Base-by-base conservation (phyloP, 768 basidiomycete species). In the Dentipellis fragilis region DNA sequence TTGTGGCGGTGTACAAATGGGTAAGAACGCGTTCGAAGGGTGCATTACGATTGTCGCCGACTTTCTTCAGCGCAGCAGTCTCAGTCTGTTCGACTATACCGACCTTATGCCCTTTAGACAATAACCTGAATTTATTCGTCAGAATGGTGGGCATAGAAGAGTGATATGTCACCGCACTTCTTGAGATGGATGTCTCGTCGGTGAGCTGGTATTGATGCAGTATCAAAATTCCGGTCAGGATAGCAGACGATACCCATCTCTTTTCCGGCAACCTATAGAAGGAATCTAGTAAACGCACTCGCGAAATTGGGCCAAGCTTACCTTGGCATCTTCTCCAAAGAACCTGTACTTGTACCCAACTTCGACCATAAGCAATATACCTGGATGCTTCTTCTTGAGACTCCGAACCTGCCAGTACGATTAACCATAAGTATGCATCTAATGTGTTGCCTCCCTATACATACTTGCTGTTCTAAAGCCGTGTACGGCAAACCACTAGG, bases 41-140 rank as follows among this genome's bases (percentile, higher is more conserved):
- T 0, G 77, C 75, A 60, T 84, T 86, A 52, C 82, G 78, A 58
- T 83, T 92, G 57, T 88, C 85, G 49, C 88, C 74, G 2, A 75
- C 82, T 71, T 89, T 92, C 72, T 94, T 94, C 50, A 94, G 75
- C 0, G 92, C 92, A 16, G 92, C 89, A 0, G 93, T 93, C 69
- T 94, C 92, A 0, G 76, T 79, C 65, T 94, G 93, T 21, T 81
- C 75, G 1, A 92, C 84, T 29, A 94, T 78, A 2, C 93, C 92
- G 38, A 93, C 90, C 68, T 87, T 85, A 66, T 90, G 74, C 0
- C 91, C 92, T 56, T 80, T 79, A 4, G 87, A 81, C 29, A 94
- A 73, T 14, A 94, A 73, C 58, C 91, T 85, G 34, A 10, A 36
- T 0, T 38, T 71, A 22, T 21, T 23, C 55, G 51, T 37, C 48